phyloP scores from a whole-genome alignment of 2,329 filamentous ascomycete genomes.

The Verruconis gallopava region DNA sequence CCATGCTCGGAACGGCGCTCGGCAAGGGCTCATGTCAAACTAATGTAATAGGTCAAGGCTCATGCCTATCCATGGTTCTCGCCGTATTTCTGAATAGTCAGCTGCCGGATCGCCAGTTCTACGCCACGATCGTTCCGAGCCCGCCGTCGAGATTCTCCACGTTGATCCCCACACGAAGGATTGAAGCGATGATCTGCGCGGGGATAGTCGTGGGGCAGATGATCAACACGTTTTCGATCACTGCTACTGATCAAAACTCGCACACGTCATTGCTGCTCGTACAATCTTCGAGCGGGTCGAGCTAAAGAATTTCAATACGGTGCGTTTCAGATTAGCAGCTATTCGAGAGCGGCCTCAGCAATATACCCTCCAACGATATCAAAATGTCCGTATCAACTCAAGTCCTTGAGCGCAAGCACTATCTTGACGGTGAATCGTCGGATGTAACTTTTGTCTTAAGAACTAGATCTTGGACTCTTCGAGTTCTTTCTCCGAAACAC shows the following conservation, averaged over 20 bases:
- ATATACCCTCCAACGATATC: not conserved
- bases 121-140: not conserved
- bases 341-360: too few species aligned
- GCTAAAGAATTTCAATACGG: too few species aligned
- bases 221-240: not conserved
- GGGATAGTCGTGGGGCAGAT: not conserved
- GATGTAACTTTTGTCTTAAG: not conserved
- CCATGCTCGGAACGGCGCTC: too few species aligned
- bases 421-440: not conserved
- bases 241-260: not conserved
- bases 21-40: too few species aligned
- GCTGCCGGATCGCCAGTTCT: too few species aligned
- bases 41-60: too few species aligned
- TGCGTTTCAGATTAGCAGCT: too few species aligned
- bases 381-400: not conserved
- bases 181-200: not conserved
- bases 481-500: not conserved
- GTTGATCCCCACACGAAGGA: not conserved
- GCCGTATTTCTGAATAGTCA: too few species aligned
- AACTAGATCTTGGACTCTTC: not conserved
- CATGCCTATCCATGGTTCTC: too few species aligned
- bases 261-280: not conserved
- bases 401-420: not conserved
- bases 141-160: not conserved
- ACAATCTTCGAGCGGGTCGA: not conserved